Evolutionary conservation across 768 basidiomycete genomes (phyloP), one percentile per base, ranked within the genome.

Genomic region (Lentinula edodes): DNA sequence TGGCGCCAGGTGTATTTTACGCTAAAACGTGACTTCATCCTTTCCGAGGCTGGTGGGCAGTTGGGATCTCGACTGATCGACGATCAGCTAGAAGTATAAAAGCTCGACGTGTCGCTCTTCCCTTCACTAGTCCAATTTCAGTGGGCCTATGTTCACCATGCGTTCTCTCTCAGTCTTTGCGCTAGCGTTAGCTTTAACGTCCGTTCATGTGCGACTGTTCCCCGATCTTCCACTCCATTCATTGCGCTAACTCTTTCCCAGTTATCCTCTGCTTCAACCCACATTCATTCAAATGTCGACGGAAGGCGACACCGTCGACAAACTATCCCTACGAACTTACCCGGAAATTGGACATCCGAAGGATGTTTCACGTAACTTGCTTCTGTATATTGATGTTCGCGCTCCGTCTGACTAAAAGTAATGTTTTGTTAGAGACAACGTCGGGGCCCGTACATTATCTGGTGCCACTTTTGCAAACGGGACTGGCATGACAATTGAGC

Each of bases 331-430:
- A 67, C 75, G 3, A 65, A 56, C 1, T 77, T 89, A 55, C 86
- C 85, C 7, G 74, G 75, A 2, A 76, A 71, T 53, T 90, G 87
- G 87, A 76, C 76, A 16, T 78, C 79, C 15, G 70, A 77, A 60
- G 86, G 87, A 67, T 90, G 89, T 66, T 84, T 82, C 73, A 81
- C 79, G 88, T 89, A 67, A 70, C 23, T 16, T 42, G n/a, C 35
- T 46, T 51, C 54, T 28, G 28, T 28, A 28, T 28, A 2, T 20
- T 39, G 46, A 48, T 56, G 8, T 46, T 20, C 20, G 28, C n/a
- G 28, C 18, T 41, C 55, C 28, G 28, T 28, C 23, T 28, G 35
- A 32, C n/a, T 48, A 58, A 3, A 48, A 35, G 59, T 53, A n/a
- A 51, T 42, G 12, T 39, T 59, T 43, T 35, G 64, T 6, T 67